Conservation (phyloP, 2,329 filamentous ascomycete species). For the Penicillium sp. region DNA sequence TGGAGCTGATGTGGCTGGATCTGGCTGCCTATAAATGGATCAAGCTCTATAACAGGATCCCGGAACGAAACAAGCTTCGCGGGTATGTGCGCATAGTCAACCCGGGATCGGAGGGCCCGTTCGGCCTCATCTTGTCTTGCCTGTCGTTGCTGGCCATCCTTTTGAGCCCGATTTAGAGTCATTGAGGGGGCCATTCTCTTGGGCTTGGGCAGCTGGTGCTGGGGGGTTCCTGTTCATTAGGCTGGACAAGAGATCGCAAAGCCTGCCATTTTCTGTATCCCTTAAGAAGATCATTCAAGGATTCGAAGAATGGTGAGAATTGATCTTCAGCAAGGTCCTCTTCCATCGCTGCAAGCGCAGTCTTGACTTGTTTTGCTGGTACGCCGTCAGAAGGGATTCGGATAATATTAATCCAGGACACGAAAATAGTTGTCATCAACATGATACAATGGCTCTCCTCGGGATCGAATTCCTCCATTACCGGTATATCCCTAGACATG, state of each 20-base stretch:
- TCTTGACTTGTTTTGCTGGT: background rate
- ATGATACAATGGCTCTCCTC: background rate
- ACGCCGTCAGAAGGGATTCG: background rate
- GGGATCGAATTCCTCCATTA: background rate
- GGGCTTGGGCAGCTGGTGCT: background rate
- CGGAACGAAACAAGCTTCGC: conserved; percentile 47
- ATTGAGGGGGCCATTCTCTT: background rate
- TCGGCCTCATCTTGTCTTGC: conserved; percentile 55
- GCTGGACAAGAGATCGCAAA: background rate
- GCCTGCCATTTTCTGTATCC: background rate
- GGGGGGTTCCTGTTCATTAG: background rate
- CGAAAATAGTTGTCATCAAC: background rate
- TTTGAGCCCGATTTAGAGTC: conserved; percentile 36
- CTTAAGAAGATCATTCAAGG: background rate
- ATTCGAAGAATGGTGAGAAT: background rate
- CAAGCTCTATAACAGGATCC: conserved; percentile 52
- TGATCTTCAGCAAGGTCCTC: background rate
- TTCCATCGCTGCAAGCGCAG: background rate
- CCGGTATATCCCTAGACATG: background rate
- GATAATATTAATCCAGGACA: background rate
- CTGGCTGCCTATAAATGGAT: conserved; percentile 58
- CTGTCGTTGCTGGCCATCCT: conserved; percentile 54
- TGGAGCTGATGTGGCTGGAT: conserved; percentile 80
- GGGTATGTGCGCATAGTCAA: conserved; percentile 41
- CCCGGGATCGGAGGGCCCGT: conserved; percentile 33